Percentiles rank a stretch among this genome's conserved stretches.
These are phyloP conservation scores for Turnera subulata DNA, from an alignment of 345 rosid genomes.

Conservation along the genomic window DNA sequence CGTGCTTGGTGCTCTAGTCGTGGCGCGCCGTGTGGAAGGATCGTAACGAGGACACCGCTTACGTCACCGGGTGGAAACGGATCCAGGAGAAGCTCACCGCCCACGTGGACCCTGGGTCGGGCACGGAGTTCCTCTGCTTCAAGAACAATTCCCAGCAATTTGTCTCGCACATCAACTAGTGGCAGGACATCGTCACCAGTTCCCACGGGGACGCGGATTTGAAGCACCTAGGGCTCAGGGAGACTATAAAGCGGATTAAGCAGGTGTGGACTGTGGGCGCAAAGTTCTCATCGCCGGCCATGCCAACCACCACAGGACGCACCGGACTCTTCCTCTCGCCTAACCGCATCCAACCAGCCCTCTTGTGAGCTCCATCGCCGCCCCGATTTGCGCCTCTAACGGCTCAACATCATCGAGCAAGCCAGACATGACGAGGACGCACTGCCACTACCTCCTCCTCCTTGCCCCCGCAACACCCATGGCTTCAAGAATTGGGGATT, in stretches of 20 bases:
- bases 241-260: slow-evolving; percentile 88
- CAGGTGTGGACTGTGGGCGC: slow-evolving; percentile 98
- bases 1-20: slow-evolving; percentile 68
- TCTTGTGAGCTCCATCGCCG: too few relatives aligned
- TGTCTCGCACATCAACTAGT: slow-evolving; percentile 81
- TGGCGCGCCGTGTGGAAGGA: slow-evolving; percentile 99
- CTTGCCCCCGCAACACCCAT: too few relatives aligned
- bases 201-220: slow-evolving; percentile 92
- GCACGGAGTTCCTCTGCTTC: slow-evolving; percentile 84
- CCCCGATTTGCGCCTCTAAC: too few relatives aligned
- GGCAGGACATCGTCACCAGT: slow-evolving; percentile 95
- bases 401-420: too few relatives aligned
- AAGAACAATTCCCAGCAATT: slow-evolving; percentile 85
- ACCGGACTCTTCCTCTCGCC: too few relatives aligned
- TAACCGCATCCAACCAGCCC: too few relatives aligned
- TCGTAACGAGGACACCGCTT: slow-evolving; percentile 98
- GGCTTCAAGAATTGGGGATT: too few relatives aligned
- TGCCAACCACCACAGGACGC: too few relatives aligned
- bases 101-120: slow-evolving; percentile 58
- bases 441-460: too few relatives aligned
- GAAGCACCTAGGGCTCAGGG: slow-evolving; percentile 80
- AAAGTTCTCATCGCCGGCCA: too few relatives aligned
- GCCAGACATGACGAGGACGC: too few relatives aligned
- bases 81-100: slow-evolving; percentile 93
- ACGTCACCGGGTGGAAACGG: slow-evolving; percentile 94